Evolutionary conservation across 257 asterid species (phyloP).

Genomic region (Echites panduratus): DNA sequence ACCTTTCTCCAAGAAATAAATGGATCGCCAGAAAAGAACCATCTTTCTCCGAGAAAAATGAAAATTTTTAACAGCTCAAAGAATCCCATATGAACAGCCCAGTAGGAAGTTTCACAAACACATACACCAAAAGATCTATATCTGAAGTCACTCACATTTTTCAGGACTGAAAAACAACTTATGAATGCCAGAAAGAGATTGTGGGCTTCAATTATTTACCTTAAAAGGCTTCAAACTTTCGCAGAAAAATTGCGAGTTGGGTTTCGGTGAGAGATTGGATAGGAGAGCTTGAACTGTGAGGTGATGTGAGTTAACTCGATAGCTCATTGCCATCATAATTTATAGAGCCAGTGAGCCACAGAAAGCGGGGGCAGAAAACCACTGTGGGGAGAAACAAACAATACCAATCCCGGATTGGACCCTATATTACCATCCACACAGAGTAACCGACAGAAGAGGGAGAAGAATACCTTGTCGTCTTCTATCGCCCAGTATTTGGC

Average conservation of each 20-base stretch:
- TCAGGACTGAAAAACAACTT: constrained; percentile 8
- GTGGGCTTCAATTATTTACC: constrained; percentile 10
- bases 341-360: constrained; percentile 7
- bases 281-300: constrained; percentile 18
- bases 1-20: background rate
- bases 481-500: too few relatives aligned
- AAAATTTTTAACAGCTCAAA: background rate
- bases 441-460: background rate
- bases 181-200: background rate
- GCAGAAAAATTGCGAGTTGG: background rate
- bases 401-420: too few relatives aligned
- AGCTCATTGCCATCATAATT: background rate
- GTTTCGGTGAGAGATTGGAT: background rate
- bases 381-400: too few relatives aligned
- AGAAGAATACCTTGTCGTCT: too few relatives aligned
- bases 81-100: background rate
- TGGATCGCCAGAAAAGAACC: background rate
- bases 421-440: background rate
- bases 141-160: background rate
- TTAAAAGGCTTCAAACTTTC: constrained; percentile 7
- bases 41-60: too few relatives aligned
- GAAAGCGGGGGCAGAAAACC: background rate
- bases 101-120: background rate
- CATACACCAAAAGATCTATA: constrained; percentile 6
- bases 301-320: background rate